Evolutionary conservation across 2,329 filamentous ascomycete species (phyloP).

Genomic region (Monilinia vaccinii-corymbosi): DNA sequence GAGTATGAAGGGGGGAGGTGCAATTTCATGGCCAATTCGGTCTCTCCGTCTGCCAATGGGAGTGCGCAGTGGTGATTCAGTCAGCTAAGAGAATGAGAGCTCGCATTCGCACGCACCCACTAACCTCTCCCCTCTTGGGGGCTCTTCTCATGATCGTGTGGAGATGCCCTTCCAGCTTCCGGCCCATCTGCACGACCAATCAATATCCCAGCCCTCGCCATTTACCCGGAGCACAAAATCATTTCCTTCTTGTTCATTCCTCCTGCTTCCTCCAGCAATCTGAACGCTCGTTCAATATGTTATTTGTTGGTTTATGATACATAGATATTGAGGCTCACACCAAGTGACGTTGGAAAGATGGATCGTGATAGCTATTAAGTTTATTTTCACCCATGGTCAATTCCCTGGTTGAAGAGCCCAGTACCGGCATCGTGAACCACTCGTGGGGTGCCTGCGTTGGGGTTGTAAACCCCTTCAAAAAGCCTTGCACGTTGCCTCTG

Average conservation of each 20-base stretch:
- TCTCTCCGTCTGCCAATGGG: not conserved
- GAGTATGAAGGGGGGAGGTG: not conserved
- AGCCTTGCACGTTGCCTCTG: constrained; percentile 9
- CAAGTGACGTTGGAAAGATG: constrained; percentile 11
- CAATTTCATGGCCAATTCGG: constrained; percentile 1
- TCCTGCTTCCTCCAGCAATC: not conserved
- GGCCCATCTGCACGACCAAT: not conserved
- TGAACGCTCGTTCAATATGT: not conserved
- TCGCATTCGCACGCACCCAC: constrained; percentile 2
- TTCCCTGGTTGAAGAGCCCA: constrained; percentile 12
- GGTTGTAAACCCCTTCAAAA: constrained; percentile 14
- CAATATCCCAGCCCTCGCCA: constrained; percentile 4
- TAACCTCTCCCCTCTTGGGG: not conserved
- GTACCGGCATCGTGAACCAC: constrained; percentile 24
- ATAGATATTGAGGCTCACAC: constrained; percentile 4
- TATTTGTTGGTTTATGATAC: not conserved
- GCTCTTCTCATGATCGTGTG: constrained; percentile 1
- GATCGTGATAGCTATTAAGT: constrained; percentile 8
- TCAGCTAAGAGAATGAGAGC: not conserved
- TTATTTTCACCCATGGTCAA: constrained; percentile 21
- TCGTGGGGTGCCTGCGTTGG: constrained; percentile 19
- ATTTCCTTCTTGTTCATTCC: not conserved
- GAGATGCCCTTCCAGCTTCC: constrained; percentile 10
- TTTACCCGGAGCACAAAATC: constrained; percentile 3
- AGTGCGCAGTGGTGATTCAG: not conserved